Conservation (phyloP, 169 alveolate genomes). For the Plasmodium chabaudi region DNA sequence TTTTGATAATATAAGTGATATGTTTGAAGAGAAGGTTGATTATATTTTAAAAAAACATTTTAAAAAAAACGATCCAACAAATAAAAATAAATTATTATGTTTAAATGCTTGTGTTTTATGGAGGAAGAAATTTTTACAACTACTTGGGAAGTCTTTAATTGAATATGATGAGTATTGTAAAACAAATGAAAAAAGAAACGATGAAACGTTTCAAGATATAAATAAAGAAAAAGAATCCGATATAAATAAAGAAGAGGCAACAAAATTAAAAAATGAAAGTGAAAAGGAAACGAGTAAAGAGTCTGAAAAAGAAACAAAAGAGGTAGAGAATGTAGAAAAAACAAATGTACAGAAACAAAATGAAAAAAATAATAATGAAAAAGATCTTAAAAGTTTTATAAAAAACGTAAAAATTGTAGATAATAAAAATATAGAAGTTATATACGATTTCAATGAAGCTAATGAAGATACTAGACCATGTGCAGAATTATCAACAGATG, state of each 20-base stretch:
- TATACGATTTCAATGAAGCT: conserved; percentile 23
- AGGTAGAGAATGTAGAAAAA: neutral
- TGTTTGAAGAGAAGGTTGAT: conserved; percentile 65
- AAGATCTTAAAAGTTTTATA: conserved; percentile 46
- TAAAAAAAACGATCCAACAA: conserved; percentile 65
- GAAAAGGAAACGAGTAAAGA: neutral
- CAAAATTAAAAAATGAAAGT: neutral
- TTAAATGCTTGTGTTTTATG: conserved; percentile 54
- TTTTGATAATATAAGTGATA: conserved; percentile 63
- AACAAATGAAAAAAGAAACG: neutral
- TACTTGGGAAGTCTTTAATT: conserved; percentile 20
- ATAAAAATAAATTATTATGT: conserved; percentile 58
- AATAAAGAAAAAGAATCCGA: neutral
- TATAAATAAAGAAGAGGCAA: neutral
- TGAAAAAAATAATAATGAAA: neutral
- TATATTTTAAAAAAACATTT: conserved; percentile 58
- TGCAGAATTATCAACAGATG: conserved; percentile 59
- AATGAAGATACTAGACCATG: conserved; percentile 45
- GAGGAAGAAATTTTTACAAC: conserved; percentile 29
- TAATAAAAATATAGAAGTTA: conserved; percentile 42
- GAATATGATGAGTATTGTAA: conserved; percentile 59
- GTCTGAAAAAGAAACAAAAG: no score
- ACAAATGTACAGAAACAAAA: neutral
- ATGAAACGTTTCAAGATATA: neutral
- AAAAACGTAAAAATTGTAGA: conserved; percentile 40